Percentiles rank a stretch among this genome's conserved stretches.
phyloP scores from a whole-genome alignment of 2,329 filamentous ascomycete species.

The Beauveria australis region DNA sequence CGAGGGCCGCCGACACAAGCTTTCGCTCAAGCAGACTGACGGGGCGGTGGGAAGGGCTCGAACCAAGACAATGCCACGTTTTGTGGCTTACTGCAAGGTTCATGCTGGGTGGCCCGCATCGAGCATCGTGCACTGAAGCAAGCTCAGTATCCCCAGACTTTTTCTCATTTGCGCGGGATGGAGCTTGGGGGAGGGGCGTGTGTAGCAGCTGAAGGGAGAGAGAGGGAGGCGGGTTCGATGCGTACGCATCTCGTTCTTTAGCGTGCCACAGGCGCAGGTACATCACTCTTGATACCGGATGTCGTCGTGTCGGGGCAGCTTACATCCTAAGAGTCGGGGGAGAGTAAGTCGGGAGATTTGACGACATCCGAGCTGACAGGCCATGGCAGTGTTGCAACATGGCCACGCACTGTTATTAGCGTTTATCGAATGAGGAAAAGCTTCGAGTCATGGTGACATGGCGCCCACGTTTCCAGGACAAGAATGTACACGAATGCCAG shows the following conservation, averaged over 20 bases:
- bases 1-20: no score
- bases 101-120: not conserved
- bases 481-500: not conserved
- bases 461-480: not conserved
- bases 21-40: not conserved
- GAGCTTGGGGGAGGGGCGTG: not conserved
- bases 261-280: not conserved
- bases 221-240: not conserved
- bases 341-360: not conserved
- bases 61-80: not conserved
- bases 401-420: not conserved
- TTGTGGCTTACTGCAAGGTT: not conserved
- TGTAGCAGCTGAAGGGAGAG: not conserved
- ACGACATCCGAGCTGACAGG: not conserved
- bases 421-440: constrained; percentile 3
- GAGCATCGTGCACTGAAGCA: not conserved
- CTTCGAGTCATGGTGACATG: not conserved
- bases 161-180: constrained; percentile 1
- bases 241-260: not conserved
- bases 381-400: not conserved
- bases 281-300: not conserved
- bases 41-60: not conserved
- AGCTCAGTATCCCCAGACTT: constrained; percentile 3
- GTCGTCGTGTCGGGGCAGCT: not conserved
- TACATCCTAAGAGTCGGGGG: not conserved